A percentile compares a stretch with the other conserved stretches of the same genome.
These are phyloP conservation scores for Cetradonia linearis DNA, from an alignment of 495 filamentous ascomycete genomes.

Conservation along the genomic window DNA sequence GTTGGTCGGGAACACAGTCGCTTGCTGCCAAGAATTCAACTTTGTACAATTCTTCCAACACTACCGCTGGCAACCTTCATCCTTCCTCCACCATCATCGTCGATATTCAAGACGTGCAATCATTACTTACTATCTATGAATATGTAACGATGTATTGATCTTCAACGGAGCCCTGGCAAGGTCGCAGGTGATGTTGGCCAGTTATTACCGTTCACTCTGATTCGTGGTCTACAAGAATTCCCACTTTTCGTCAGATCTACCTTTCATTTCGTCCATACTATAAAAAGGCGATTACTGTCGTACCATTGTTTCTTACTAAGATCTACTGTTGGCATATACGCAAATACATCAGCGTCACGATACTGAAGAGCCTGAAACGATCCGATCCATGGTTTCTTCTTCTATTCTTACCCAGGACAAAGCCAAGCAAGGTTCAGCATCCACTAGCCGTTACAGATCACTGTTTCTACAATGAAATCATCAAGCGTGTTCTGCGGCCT, in stretches of 20 bases:
- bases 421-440: neutral
- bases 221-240: neutral
- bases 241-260: neutral
- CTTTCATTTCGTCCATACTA: conserved; percentile 8
- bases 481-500: conserved; percentile 7
- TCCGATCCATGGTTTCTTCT: conserved; percentile 7
- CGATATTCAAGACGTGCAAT: neutral
- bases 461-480: conserved; percentile 1
- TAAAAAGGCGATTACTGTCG: neutral
- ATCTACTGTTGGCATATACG: neutral
- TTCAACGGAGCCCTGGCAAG: neutral
- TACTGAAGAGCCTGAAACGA: conserved; percentile 5
- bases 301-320: neutral
- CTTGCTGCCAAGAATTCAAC: too few species aligned
- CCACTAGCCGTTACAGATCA: neutral
- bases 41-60: too few species aligned
- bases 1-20: too few species aligned
- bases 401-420: conserved; percentile 12
- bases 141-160: neutral
- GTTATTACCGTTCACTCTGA: neutral
- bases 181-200: neutral
- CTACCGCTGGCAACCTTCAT: neutral
- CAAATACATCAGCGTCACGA: conserved; percentile 4
- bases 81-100: neutral
- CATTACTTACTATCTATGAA: neutral